Base-by-base conservation (phyloP, 192 early-diverging fungal species). In the Dispira simplex region DNA sequence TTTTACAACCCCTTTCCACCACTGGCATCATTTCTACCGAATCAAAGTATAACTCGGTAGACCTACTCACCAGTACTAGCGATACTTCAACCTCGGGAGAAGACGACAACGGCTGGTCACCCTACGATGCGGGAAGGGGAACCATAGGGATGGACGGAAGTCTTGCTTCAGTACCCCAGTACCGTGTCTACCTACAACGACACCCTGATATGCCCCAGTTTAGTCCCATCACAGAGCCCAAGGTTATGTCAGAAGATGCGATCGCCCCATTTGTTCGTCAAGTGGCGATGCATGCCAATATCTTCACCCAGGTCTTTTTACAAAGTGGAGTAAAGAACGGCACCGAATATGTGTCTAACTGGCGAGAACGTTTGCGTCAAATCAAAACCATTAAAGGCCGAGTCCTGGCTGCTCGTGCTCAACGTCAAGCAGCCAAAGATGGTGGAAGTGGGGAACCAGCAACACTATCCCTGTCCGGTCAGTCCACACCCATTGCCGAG, bases 261-360 rank as follows among this genome's bases (percentile, higher is more conserved):
- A 69, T 99, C 46, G 84, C 87, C 11, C 73, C 78, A 9, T 93
- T 94, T 75, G 89, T 93, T 11, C 75, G 93, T 18, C 82, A 88
- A 67, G 73, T 90, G 16, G 89, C 91, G 0, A 76, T 94, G 28
- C 90, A 96, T 68, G 86, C 87, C 27, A 92, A 92, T 57, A 85
- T 95, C 57, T 85, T 94, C 69, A 85, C 93, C 44, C 87, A 97
- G 64, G 85, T 95, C 9, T 93, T 86, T 63, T 71, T 77, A 23
- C 82, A 85, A 66, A 84, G 78, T 65, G 76, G 80, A n/a, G 78
- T 76, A 45, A 75, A 67, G 44, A 78, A 82, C 51, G 68, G 73
- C 43, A 78, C 74, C 5, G 85, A 88, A 64, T 92, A 89, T 71
- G 81, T 88, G n/a, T 89, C 90, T 23, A 93, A 93, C 65, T 92